Base-by-base conservation (phyloP, 495 filamentous ascomycete genomes). In the Penicillium daleae region DNA sequence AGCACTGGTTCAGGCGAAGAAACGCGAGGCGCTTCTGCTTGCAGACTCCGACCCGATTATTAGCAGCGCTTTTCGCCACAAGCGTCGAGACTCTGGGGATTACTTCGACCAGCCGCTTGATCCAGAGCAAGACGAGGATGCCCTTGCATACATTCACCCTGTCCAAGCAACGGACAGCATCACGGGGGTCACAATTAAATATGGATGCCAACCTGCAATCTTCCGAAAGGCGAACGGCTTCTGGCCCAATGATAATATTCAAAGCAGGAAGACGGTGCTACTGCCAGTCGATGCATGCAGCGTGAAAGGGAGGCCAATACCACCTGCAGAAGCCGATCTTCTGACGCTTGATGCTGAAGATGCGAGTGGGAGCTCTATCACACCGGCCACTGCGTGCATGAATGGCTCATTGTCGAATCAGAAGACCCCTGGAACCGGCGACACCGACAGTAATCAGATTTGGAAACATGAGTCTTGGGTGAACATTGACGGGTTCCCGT, bases 381-480 rank as follows among this genome's bases (percentile, higher is more conserved):
- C 63, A 44, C 83, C 77, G 3, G 61, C 59, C 33, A 61, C 66
- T 8, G 63, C 57, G 26, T 68, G 75, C 29, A 66, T 66, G 29
- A 66, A 67, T 26, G 48, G 66, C 10, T 49, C 61, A 3, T 40
- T 59, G 6, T 26, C 49, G 33, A 66, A 64, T 76, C 63, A 66
- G 24, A 35, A 57, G 31, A 52, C 61, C 2, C 59, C 73, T 12
- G 60, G 63, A 4, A 63, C 72, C 0, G 35, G 59, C 6, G 79
- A 81, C 29, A 40, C 33, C 19, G 80, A 87, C 33, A 73, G 80
- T 46, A 81, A 87, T 67, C 73, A 75, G 51, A 80, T 87, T 33
- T 97, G 92, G 91, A 90, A 82, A 55, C 92, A 96, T 73, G 91
- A 94, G 52, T 87, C 90, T 19, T 97, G 92, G 92, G 92, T 96